Evolutionary conservation across 208 protist genomes (phyloP).

Genomic region (Trypanosoma melophagium): DNA sequence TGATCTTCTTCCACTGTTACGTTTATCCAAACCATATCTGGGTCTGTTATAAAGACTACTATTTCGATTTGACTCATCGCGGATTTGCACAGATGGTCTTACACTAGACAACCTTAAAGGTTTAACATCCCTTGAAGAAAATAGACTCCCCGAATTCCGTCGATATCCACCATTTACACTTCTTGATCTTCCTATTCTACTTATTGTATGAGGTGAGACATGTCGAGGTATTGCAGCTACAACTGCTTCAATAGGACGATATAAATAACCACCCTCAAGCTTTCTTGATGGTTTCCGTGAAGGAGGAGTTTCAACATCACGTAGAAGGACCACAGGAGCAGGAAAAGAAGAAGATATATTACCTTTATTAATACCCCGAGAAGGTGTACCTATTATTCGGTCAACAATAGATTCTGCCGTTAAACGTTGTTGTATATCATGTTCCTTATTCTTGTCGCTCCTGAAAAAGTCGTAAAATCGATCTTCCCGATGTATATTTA

Average conservation of each 20-base stretch:
- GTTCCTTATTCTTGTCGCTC: background rate
- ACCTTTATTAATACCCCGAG: background rate
- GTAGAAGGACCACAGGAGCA: background rate
- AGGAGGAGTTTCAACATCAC: background rate
- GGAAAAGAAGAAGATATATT: background rate
- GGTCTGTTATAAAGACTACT: no score
- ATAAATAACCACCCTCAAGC: constrained; percentile 5
- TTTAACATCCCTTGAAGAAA: background rate
- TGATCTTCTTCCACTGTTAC: no score
- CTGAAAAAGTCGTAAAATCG: background rate
- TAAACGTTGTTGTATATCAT: background rate
- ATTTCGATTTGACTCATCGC: no score
- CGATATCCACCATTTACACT: constrained; percentile 10
- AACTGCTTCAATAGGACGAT: constrained; percentile 26
- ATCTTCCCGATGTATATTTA: no score
- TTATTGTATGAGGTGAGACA: constrained; percentile 2
- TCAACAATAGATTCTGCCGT: constrained; percentile 19
- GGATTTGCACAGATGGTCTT: background rate
- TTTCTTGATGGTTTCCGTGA: background rate
- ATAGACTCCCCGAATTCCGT: background rate
- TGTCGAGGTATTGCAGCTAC: constrained; percentile 20
- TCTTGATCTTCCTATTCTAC: background rate
- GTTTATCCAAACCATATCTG: no score
- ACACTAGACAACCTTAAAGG: background rate
- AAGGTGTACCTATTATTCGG: constrained; percentile 10